Base-by-base conservation (phyloP, 2,329 filamentous ascomycete species). In the Trichoderma pleuroti region DNA sequence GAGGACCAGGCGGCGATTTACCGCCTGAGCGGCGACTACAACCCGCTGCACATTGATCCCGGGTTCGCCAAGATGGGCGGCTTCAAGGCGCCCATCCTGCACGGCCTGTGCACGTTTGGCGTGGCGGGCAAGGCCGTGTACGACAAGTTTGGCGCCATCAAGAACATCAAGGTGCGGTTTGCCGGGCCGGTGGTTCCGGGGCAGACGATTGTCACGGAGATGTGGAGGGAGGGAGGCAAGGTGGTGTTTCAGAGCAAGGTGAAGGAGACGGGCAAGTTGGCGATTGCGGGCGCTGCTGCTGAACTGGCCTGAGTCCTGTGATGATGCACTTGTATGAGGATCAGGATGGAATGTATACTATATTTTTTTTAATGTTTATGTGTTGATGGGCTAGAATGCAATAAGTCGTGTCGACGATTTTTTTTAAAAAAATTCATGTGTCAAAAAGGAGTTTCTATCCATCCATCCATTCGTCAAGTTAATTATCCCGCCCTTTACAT, bases 31-130 rank as follows among this genome's bases (percentile, higher is more conserved):
- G 96, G 96, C 63, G 96, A 99, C 82, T 91, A 95, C 79, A 98
- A 99, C 85, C 96, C 96, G 16, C 90, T 99, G 2, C 96, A 99
- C 84, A 92, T 99, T 73, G 96, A 99, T 81, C 96, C 96, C 1
- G 88, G 90, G 63, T 98, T 99, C 82, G 93, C 93, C 83, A 96
- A 96, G 85, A 91, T 97, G 76, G 96, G 95, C 72, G 96, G 96
- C 72, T 99, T 99, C 89, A 92, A 96, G 83, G 89, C 86, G 32
- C 96, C 96, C 14, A 99, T 99, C 79, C 86, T 99, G 68, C 96
- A 99, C 84, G 96, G 96, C n/a, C 89, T 99, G 46, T 97, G 94
- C 87, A 96, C 91, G 80, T 95, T 99, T 77, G 96, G 96, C 75
- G 89, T 98, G 74, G 91, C 93, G 18, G 93, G 91, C 74, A 98